These are phyloP conservation scores for Diaporthe velutina DNA, from an alignment of 2,329 filamentous ascomycete genomes.

Conservation along the genomic window DNA sequence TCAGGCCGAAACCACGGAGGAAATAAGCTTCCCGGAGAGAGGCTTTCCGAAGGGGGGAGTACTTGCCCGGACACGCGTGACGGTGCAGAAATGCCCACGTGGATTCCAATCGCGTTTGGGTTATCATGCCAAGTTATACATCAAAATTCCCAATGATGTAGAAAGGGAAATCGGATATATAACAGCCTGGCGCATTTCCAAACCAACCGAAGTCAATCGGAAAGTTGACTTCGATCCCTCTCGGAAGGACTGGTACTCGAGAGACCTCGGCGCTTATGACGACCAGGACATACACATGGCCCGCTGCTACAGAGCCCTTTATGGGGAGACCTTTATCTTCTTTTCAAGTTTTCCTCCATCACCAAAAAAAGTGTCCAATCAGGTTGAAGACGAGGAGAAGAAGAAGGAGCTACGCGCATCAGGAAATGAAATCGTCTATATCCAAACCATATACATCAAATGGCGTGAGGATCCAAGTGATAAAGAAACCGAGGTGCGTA, in stretches of 20 bases:
- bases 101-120: neutral
- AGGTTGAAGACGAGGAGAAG: neutral
- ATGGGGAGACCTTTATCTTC: neutral
- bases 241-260: neutral
- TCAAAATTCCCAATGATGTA: neutral
- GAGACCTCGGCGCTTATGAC: neutral
- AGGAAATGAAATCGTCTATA: neutral
- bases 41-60: neutral
- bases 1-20: neutral
- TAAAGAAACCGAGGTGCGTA: neutral
- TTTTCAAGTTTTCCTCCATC: no score
- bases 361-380: no score
- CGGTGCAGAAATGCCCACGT: neutral
- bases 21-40: neutral
- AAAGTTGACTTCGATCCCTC: neutral
- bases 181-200: constrained; percentile 7
- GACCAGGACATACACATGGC: neutral
- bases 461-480: neutral
- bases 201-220: neutral
- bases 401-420: neutral
- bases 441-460: neutral
- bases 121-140: neutral
- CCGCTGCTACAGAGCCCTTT: neutral
- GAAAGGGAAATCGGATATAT: neutral
- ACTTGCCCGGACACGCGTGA: neutral